phyloP scores from a whole-genome alignment of 2,329 filamentous ascomycete species.

The Cryphonectria nitschkei region DNA sequence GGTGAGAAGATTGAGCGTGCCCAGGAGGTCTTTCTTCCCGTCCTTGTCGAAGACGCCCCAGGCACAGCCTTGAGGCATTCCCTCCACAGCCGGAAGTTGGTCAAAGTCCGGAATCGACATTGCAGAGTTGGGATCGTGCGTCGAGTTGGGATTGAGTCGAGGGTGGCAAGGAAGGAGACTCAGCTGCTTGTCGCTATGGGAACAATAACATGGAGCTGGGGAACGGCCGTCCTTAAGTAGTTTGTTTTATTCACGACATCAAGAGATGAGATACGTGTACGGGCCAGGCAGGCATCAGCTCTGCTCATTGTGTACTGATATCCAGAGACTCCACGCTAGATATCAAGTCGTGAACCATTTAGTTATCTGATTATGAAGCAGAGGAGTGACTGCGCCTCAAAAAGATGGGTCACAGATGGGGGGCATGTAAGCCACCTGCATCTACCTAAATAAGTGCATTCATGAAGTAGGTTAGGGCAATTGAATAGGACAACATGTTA shows the following conservation, averaged over 20 bases:
- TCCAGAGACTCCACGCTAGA: too few relatives aligned
- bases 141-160: too few relatives aligned
- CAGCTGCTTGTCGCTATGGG: background rate
- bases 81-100: conserved; percentile 31
- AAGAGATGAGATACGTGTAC: background rate
- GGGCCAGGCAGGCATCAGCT: too few relatives aligned
- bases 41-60: conserved; percentile 58
- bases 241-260: background rate
- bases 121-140: background rate
- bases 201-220: background rate
- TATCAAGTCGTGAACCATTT: too few relatives aligned
- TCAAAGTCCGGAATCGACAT: conserved; percentile 28
- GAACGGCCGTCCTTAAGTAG: background rate
- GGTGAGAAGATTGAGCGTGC: conserved; percentile 58
- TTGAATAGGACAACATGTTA: background rate
- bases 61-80: conserved; percentile 33
- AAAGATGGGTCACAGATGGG: background rate
- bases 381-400: background rate
- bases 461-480: background rate
- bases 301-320: too few relatives aligned
- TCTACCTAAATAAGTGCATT: background rate
- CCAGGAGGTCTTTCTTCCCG: conserved; percentile 52
- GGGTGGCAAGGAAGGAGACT: background rate
- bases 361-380: background rate
- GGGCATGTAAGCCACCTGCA: conserved; percentile 1